Percentiles rank a stretch among this genome's conserved stretches.
phyloP scores from a whole-genome alignment of 345 rosid genomes.

The Aquilaria yunnanensis region DNA sequence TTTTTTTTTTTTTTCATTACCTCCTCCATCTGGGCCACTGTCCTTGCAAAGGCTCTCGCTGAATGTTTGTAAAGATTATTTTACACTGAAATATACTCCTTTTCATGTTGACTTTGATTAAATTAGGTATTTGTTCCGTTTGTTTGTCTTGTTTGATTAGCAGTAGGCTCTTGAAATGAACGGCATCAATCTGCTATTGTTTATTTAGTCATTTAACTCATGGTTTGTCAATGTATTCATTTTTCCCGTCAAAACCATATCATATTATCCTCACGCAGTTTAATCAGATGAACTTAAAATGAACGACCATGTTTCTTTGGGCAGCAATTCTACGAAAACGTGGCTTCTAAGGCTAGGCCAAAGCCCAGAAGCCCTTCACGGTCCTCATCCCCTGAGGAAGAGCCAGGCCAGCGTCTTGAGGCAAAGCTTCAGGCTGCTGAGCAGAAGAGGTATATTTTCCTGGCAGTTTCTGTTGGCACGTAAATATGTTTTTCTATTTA shows the following conservation, averaged over 20 bases:
- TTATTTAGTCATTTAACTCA: neutral
- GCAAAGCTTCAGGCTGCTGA: constrained; percentile 94
- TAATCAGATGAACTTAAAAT: neutral
- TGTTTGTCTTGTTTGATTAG: no score
- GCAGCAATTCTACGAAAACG: constrained; percentile 84
- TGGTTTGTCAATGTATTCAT: neutral
- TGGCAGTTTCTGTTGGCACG: constrained; percentile 1
- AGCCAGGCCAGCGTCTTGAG: constrained; percentile 92
- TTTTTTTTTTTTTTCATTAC: no score
- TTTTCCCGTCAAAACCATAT: neutral
- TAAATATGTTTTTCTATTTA: neutral
- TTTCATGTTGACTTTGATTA: no score
- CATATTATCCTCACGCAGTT: neutral
- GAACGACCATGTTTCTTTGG: neutral
- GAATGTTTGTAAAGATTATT: no score
- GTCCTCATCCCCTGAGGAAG: constrained; percentile 66
- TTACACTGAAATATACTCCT: no score
- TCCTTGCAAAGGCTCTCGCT: no score
- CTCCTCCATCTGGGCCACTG: no score
- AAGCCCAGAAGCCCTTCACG: constrained; percentile 79
- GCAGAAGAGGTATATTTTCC: constrained; percentile 59
- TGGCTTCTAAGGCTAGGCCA: constrained; percentile 83
- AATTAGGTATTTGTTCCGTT: no score
- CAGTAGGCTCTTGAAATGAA: no score
- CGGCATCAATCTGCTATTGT: neutral